phyloP scores from a whole-genome alignment of 2,329 filamentous ascomycete genomes.

The Aspergillus brunneoviolaceus region DNA sequence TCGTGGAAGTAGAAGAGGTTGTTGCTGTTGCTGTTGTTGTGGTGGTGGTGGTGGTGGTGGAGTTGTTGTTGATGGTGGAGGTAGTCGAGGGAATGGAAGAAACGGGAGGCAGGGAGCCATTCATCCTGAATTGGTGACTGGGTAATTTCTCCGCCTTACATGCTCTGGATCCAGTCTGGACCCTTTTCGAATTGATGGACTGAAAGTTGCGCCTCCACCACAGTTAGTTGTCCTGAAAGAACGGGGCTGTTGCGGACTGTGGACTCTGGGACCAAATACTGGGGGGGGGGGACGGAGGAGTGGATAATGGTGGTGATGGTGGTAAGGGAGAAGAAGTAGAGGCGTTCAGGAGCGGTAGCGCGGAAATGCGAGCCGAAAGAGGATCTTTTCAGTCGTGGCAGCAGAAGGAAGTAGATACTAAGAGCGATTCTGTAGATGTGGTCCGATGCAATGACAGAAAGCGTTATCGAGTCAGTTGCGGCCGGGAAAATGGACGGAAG shows the following conservation, averaged over 20 bases:
- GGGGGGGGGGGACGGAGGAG: too few species aligned
- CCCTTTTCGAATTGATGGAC: not conserved
- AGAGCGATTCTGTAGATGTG: not conserved
- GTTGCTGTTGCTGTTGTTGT: constrained; percentile 1
- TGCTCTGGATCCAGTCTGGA: constrained; percentile 16
- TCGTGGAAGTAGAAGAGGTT: constrained; percentile 14
- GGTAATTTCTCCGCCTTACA: constrained; percentile 14
- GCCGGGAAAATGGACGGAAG: not conserved
- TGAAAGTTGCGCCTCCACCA: too few species aligned
- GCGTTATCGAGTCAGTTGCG: constrained; percentile 12
- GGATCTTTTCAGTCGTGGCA: not conserved
- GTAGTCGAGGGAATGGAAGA: constrained; percentile 19
- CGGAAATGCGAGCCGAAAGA: not conserved
- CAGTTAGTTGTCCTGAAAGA: too few species aligned
- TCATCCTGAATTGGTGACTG: constrained; percentile 22
- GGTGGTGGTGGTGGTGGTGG: not conserved
- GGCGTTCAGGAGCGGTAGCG: not conserved
- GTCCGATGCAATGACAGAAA: not conserved
- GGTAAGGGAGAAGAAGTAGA: not conserved
- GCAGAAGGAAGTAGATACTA: not conserved
- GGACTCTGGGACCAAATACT: too few species aligned
- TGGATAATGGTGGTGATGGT: too few species aligned
- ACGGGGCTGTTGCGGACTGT: too few species aligned
- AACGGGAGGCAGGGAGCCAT: constrained; percentile 26
- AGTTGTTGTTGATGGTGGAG: constrained; percentile 13